Evolutionary conservation across 2,329 filamentous ascomycete genomes (phyloP).

Genomic region (Fusarium algeriense): DNA sequence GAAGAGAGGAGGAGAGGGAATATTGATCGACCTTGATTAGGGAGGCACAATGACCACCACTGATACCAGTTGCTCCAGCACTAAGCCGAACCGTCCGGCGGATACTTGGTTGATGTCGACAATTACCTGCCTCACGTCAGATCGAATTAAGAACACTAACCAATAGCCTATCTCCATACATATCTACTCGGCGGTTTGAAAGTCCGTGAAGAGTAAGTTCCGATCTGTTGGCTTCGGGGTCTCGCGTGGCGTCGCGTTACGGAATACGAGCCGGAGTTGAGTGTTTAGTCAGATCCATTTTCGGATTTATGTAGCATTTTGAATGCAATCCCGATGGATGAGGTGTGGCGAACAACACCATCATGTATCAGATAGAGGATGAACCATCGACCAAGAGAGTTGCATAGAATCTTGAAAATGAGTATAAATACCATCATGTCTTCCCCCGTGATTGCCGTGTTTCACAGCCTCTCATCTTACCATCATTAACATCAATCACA

Average conservation of each 20-base stretch:
- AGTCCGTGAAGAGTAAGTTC: neutral
- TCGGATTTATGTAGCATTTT: constrained; percentile 14
- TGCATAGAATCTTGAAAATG: neutral
- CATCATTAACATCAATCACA: neutral
- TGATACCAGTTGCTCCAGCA: neutral
- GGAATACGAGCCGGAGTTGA: neutral
- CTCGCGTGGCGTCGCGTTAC: neutral
- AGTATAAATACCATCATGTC: constrained; percentile 1
- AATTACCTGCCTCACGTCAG: neutral
- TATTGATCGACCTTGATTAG: constrained; percentile 29
- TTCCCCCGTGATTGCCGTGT: neutral
- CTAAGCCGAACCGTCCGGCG: neutral
- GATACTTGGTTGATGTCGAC: neutral
- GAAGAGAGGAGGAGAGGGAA: constrained; percentile 13
- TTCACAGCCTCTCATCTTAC: neutral
- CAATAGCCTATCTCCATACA: neutral
- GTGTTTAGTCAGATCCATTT: neutral
- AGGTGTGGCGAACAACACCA: constrained; percentile 3
- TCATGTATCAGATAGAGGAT: neutral
- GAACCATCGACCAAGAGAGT: neutral
- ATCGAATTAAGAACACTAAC: neutral
- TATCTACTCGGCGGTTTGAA: neutral
- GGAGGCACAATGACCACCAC: neutral
- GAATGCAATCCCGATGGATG: constrained; percentile 15
- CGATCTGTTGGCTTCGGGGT: neutral